Evolutionary conservation across 768 basidiomycete genomes (phyloP).

Genomic region (Rhizopogon sp.): DNA sequence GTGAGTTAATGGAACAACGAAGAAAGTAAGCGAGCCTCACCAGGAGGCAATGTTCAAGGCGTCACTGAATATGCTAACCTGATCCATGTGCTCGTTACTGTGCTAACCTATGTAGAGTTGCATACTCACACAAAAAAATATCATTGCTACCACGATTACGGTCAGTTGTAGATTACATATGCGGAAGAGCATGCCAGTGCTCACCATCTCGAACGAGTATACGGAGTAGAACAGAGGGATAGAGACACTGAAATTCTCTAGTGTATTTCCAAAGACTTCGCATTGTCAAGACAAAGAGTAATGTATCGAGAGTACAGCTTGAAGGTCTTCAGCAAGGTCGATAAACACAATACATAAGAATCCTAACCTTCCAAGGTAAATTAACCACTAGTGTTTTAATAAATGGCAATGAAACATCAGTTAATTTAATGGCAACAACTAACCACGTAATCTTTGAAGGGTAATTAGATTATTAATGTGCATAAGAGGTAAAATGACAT

Average conservation of each 20-base stretch:
- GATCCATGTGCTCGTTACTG: not conserved
- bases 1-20: not conserved
- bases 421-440: not conserved
- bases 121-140: slow-evolving; percentile 1
- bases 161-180: not conserved
- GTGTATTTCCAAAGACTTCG: slow-evolving; percentile 3
- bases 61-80: slow-evolving; percentile 3
- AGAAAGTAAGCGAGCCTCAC: not conserved
- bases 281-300: slow-evolving; percentile 2
- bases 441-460: not conserved
- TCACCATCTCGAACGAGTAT: slow-evolving; percentile 22
- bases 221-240: slow-evolving; percentile 7
- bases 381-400: slow-evolving; percentile 3
- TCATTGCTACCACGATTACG: not conserved
- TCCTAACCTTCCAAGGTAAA: slow-evolving; percentile 3
- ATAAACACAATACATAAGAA: not conserved
- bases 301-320: slow-evolving; percentile 15
- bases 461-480: not conserved
- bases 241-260: not conserved
- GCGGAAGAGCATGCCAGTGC: not conserved
- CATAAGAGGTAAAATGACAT: not conserved
- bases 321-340: not conserved
- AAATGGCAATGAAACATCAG: not conserved
- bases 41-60: not conserved
- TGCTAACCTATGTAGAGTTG: not conserved